phyloP scores from a whole-genome alignment of 345 rosid species.

The Salix exigua region DNA sequence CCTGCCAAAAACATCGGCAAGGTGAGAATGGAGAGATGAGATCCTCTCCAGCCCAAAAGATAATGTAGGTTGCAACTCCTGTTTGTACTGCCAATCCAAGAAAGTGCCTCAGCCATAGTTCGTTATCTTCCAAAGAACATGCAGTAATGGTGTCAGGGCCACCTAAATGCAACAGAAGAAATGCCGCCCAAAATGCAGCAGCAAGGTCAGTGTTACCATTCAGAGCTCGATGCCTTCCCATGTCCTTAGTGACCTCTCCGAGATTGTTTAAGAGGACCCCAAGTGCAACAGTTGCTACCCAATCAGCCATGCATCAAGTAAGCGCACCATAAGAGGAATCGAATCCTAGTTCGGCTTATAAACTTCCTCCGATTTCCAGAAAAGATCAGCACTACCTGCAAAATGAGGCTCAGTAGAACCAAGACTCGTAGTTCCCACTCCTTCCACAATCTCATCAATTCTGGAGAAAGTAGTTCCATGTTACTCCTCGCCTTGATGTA shows the following conservation, averaged over 20 bases:
- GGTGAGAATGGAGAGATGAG: constrained; percentile 14
- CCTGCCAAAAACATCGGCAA: constrained; percentile 34
- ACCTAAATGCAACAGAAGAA: constrained; percentile 32
- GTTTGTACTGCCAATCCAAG: constrained; percentile 14
- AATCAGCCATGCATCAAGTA: constrained; percentile 33
- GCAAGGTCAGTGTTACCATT: not conserved
- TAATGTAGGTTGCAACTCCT: constrained; percentile 30
- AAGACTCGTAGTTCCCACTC: constrained; percentile 26
- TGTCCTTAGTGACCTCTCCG: not conserved
- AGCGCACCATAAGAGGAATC: constrained; percentile 15
- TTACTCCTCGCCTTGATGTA: not conserved
- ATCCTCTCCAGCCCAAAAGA: constrained; percentile 21
- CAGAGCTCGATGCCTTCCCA: not conserved
- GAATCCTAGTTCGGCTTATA: not conserved
- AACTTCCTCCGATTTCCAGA: constrained; percentile 12
- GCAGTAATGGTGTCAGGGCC: constrained; percentile 30
- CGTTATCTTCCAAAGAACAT: constrained; percentile 37
- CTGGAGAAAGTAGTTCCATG: not conserved
- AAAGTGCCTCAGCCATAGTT: constrained; percentile 30
- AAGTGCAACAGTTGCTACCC: constrained; percentile 20
- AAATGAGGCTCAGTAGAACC: constrained; percentile 15
- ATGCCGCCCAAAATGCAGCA: constrained; percentile 30
- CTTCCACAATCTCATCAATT: constrained; percentile 3
- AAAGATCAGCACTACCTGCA: constrained; percentile 20
- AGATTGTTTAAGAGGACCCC: constrained; percentile 23